Base-by-base conservation (phyloP, 208 protist genomes). In the Leishmania tropica region DNA sequence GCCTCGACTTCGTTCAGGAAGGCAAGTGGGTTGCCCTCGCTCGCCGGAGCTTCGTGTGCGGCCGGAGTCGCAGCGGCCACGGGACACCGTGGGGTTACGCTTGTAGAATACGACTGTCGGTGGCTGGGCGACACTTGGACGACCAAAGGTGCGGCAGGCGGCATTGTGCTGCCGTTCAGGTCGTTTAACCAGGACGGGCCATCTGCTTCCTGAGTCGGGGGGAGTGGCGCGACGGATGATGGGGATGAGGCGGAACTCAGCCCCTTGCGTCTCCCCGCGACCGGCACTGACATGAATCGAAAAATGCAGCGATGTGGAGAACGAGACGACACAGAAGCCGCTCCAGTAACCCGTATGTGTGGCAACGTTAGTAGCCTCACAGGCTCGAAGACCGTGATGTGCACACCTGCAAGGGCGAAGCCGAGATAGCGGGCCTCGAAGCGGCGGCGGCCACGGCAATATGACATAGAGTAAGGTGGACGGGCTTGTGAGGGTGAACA, bases 251-350 rank as follows among this genome's bases (percentile, higher is more conserved):
- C 15, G 62, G 70, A 53, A 3, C 35, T 51, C 51, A 73, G 56
- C 42, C 83, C 83, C 60, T 86, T 86, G 19, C 78, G 78, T 24
- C 83, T 78, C 2, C 83, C 83, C 7, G 83, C 83, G 31, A 86
- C 67, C 8, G 83, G 83, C 10, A 77, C 78, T 15, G 83, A 75
- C 83, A 86, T 86, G 40, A 53, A 31, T 19, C 70, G 24, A 15
- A 21, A 19, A 17, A 28, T n/a, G n/a, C 3, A 17, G 13, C 28
- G 70, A 31, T 74, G 21, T 74, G 21, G 47, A 51, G 31, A 35
- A 31, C 3, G 2, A 1, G 28, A 60, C 0, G 28, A 37, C 28
- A 35, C 45, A 53, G 10, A 51, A 67, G 17, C 21, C 10, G 17
- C 24, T 17, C 21, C 24, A 3, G 1, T 21, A 48, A 47, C 48